Evolutionary conservation across 768 basidiomycete genomes (phyloP), one percentile per base, ranked within the genome.

Genomic region (Auricularia heimuer): DNA sequence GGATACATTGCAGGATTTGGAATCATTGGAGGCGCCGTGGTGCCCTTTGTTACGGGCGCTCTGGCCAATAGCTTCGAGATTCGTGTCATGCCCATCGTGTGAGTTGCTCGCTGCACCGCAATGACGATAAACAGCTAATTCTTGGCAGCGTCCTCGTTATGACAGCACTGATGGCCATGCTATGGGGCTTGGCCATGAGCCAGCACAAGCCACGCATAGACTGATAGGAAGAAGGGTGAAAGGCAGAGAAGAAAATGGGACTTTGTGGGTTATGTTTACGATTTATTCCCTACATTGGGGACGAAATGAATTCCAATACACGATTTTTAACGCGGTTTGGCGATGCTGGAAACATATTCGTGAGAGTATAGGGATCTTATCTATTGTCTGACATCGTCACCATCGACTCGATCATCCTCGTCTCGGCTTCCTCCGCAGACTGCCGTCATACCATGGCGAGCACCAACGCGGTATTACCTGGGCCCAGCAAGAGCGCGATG

Each of bases 61-160:
- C 24, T 60, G 56, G 56, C 56, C 7, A 14, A 14, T 12, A 24
- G 18, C 8, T 60, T 29, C 18, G 56, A 60, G 56, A 60, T 60
- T 29, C 24, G 34, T 14, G 56, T 60, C 29, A 60, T 60, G 56
- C 56, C 56, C 29, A 60, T 60, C 56, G 56, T 60, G 56, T 60
- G 29, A 24, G 56, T 60, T 24, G 10, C 24, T 33, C 29, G 10
- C n/a, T 54, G 11, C 39, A 42, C 12, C 8, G 8, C 12, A 14
- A 14, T 42, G 39, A 7, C 12, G 39, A 42, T 42, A 42, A 14
- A 42, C 12, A 8, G 8, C 39, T 42, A 29, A 29, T 29, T 29
- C 29, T 29, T 29, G 29, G 29, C 34, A 60, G 56, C 56, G 56
- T 60, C 6, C 24, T 60, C 7, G 33, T 60, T 8, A 60, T 60